Evolutionary conservation across 1,284 basidiomycete genomes (phyloP).

Genomic region (Lentinula novae-zelandiae): DNA sequence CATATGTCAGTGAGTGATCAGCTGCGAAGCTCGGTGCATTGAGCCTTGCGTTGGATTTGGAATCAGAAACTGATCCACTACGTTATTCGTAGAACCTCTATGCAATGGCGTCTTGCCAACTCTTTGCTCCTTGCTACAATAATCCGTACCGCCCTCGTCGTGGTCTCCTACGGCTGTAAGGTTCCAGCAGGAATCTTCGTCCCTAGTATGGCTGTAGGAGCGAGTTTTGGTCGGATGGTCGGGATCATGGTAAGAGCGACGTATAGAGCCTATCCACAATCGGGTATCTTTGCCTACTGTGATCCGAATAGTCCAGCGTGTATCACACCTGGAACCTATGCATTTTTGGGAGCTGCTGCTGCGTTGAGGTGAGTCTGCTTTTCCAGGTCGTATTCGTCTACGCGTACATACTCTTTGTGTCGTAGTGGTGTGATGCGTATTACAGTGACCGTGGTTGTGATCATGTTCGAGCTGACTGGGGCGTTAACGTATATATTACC

Average conservation of each 20-base stretch:
- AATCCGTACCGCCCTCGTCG: conserved; percentile 82
- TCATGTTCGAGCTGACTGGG: conserved; percentile 99
- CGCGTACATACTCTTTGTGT: background rate
- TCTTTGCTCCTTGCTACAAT: conserved; percentile 91
- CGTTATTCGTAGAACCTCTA: conserved; percentile 59
- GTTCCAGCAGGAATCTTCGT: conserved; percentile 98
- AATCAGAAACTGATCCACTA: conserved; percentile 10
- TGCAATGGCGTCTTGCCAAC: conserved; percentile 94
- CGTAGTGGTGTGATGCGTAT: conserved; percentile 91
- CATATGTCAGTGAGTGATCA: conserved; percentile 82
- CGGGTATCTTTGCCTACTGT: conserved; percentile 88
- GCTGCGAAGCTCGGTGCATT: background rate
- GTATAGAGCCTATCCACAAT: conserved; percentile 81
- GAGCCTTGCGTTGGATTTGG: conserved; percentile 2
- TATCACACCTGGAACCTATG: conserved; percentile 98
- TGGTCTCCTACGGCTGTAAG: conserved; percentile 94
- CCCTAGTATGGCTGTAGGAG: conserved; percentile 96
- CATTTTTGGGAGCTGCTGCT: conserved; percentile 91
- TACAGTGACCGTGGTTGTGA: conserved; percentile 97
- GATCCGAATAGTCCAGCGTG: conserved; percentile 85
- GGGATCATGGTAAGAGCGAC: conserved; percentile 94
- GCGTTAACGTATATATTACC: conserved; percentile 97
- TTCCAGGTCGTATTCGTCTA: background rate
- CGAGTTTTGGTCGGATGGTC: conserved; percentile 93
- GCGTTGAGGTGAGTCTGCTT: conserved; percentile 69